Base-by-base conservation (phyloP, 257 asterid genomes). In the Nicotiana paniculata region DNA sequence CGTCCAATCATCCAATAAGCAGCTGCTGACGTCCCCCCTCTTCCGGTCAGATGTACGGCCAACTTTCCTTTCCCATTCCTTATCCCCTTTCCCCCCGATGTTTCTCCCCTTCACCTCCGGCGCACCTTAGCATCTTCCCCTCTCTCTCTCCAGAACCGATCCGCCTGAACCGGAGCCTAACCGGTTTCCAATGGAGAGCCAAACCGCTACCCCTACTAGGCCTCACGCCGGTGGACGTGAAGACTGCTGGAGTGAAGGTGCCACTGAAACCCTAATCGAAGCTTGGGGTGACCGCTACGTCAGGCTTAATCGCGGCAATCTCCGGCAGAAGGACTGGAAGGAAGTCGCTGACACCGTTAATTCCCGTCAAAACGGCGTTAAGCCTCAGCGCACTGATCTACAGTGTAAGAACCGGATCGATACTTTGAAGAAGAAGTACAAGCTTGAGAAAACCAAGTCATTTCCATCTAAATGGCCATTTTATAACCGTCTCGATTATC, bases 161-260 rank as follows among this genome's bases (percentile, higher is more conserved):
- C 48, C 78, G 30, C 67, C 69, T 17, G 13, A 37, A n/a, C 18
- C 68, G 48, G 69, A 33, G 33, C 1, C 69, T 17, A 35, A 10
- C 76, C 76, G 2, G n/a, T 35, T 33, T 68, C 26, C 64, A 48
- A 85, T 85, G 87, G 85, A 81, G 67, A 59, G 35, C 77, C 67
- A 24, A 59, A 51, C 59, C 65, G 63, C 46, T 37, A 1, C 53
- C 21, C 13, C 79, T 67, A 30, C 61, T 24, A 82, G 87, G 61
- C 64, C 69, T 17, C 80, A 82, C 72, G 83, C 85, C 5, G 87
- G 87, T 39, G 87, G 87, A 83, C 93, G 97, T 1, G 97, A 92
- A 85, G 95, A 91, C 81, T 92, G 95, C 46, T 91, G 93, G 97
- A 89, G 95, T 88, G 95, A 91, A 88, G 97, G 91, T 80, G 93